Evolutionary conservation across 768 basidiomycete species (phyloP).

Genomic region (Suillus subaureus): DNA sequence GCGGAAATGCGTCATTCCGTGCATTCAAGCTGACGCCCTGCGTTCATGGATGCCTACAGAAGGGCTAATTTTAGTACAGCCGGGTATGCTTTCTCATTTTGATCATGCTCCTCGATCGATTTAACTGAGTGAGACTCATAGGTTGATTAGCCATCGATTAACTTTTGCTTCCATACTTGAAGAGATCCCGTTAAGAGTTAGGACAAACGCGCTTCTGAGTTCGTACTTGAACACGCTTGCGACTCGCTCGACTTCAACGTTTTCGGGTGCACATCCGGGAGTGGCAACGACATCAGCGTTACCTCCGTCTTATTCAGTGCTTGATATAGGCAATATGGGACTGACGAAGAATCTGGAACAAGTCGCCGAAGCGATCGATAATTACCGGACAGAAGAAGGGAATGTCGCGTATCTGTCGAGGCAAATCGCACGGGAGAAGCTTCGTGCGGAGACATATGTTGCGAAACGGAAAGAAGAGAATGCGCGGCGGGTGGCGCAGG

Average conservation of each 20-base stretch:
- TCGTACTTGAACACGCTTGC: slow-evolving; percentile 75
- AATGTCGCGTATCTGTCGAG: slow-evolving; percentile 87
- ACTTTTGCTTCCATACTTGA: slow-evolving; percentile 87
- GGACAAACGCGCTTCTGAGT: slow-evolving; percentile 77
- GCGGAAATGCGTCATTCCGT: slow-evolving; percentile 86
- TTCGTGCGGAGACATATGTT: slow-evolving; percentile 76
- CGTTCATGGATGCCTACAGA: slow-evolving; percentile 83
- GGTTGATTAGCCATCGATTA: slow-evolving; percentile 76
- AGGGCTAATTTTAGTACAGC: slow-evolving; percentile 81
- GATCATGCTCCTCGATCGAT: slow-evolving; percentile 7
- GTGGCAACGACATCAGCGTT: slow-evolving; percentile 43
- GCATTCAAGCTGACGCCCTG: slow-evolving; percentile 82
- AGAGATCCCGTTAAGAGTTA: slow-evolving; percentile 83
- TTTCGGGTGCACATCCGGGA: slow-evolving; percentile 42
- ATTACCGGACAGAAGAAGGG: slow-evolving; percentile 87
- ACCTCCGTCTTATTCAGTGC: slow-evolving; percentile 62
- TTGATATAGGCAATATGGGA: slow-evolving; percentile 71
- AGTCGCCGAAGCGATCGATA: slow-evolving; percentile 83
- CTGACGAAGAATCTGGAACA: slow-evolving; percentile 80
- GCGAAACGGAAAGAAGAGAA: slow-evolving; percentile 92
- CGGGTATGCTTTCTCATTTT: slow-evolving; percentile 54
- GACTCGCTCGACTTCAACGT: slow-evolving; percentile 42
- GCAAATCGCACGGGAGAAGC: slow-evolving; percentile 85
- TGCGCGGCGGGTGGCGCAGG: slow-evolving; percentile 73
- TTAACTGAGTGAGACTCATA: slow-evolving; percentile 34